Base-by-base conservation (phyloP, 2,329 filamentous ascomycete species). In the Lachnellula subtilissima region DNA sequence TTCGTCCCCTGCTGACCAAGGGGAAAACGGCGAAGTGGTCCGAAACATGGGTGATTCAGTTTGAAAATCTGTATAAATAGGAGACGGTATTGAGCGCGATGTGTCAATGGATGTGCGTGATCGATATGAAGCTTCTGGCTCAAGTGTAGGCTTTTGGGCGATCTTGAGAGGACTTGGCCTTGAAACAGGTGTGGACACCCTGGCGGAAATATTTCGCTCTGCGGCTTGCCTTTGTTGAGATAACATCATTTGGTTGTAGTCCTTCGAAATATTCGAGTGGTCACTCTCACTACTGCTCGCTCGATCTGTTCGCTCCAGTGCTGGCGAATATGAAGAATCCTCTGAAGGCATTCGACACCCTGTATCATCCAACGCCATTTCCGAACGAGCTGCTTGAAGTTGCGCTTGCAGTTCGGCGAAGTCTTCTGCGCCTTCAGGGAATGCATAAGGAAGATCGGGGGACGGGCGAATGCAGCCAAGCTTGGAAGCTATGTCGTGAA, bases 381-480 rank as follows among this genome's bases (percentile, higher is more conserved):
- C 62, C 22, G 58, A 54, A 17, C 55, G 52, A 12, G 62, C 57
- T 47, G 59, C 53, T 47, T 78, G 78, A 11, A 86, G 71, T 66
- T 84, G 79, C 8, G 75, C 74, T 15, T 81, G 81, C 48, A 86
- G 71, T 64, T 82, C 80, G 14, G 74, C 73, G 65, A 85, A 74
- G 55, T 81, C 82, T 12, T 78, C 75, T 65, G 83, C 81, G 63
- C 83, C 80, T 67, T 86, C 82, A 53, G 83, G 83, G 67, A 86
- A 85, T 25, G 82, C 75, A 2, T 50, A 83, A 72, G 68, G 85
- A 76, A 68, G 76, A 64, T 86, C 83, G 66, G 77, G 80, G 64
- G 84, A 83, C 17, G 80, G 81, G 54, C 83, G 78, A 64, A 86
- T 83, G 73, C 82, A 85, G 48, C 83, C 82, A 28, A 86, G 79